Percentiles rank a stretch among this genome's conserved stretches.
Evolutionary conservation across 176 grass and related monocot species (phyloP).

Genomic region (Juncus inflexus): DNA sequence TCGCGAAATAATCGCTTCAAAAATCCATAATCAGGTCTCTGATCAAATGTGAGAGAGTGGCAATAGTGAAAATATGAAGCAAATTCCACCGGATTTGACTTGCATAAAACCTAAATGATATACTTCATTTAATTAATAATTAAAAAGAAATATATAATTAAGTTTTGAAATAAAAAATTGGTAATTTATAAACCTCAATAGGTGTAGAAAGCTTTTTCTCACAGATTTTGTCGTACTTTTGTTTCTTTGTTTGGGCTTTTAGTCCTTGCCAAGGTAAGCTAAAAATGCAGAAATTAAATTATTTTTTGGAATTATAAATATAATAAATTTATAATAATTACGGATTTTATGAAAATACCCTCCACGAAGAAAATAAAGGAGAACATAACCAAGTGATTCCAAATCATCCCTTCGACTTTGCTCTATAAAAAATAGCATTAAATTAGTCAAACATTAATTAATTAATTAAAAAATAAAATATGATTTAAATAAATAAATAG

Average conservation of each 20-base stretch:
- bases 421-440: conserved; percentile 45
- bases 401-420: conserved; percentile 99
- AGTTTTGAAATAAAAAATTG: background rate
- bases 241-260: conserved; percentile 91
- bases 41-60: conserved; percentile 88
- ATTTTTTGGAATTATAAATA: conserved; percentile 3
- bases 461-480: conserved; percentile 18
- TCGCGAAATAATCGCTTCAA: conserved; percentile 87
- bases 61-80: conserved; percentile 98
- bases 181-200: conserved; percentile 58
- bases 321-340: conserved; percentile 12
- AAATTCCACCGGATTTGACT: conserved; percentile 82
- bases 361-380: conserved; percentile 90
- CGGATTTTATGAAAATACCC: conserved; percentile 44
- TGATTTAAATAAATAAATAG: background rate
- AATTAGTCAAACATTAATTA: conserved; percentile 22
- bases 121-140: no score
- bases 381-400: conserved; percentile 96
- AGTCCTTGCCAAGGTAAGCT: conserved; percentile 97
- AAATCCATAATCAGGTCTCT: conserved; percentile 92
- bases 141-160: background rate
- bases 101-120: conserved; percentile 69
- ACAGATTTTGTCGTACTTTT: conserved; percentile 96
- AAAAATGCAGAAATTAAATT: conserved; percentile 27
- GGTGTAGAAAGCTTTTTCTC: conserved; percentile 88